Evolutionary conservation across 176 grass and related monocot genomes (phyloP), one percentile per base, ranked within the genome.

Genomic region (Eragrostis nindensis): DNA sequence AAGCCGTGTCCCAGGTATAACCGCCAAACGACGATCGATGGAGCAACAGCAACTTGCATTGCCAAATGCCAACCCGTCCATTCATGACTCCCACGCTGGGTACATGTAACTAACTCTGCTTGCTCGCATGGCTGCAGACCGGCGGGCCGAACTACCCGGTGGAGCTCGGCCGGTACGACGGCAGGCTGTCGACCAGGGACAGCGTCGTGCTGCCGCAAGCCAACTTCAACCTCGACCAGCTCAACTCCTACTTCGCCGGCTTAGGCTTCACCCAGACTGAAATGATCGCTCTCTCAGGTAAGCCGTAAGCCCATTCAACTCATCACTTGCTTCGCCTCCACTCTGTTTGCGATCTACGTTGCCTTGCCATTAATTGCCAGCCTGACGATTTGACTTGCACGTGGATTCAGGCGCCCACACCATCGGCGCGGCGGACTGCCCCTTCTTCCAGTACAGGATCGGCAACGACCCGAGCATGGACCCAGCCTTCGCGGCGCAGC

Each of bases 281-380:
- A 13, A 73, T 90, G 88, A 45, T 90, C 63, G 88, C 84, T 16
- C 88, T 90, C 13, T 86, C 79, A 61, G 88, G n/a, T n/a, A n/a
- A n/a, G n/a, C n/a, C n/a, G n/a, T n/a, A n/a, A n/a, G n/a, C n/a
- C n/a, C n/a, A 52, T 21, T 61, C 48, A n/a, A 41, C 54, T 44
- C 73, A 8, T 6, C 3, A 0, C 1, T 62, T 59, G 12, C 57
- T 77, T 76, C 39, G 4, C 56, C 9, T 36, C 27, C 75, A 78
- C 61, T 39, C 61, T 5, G 11, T 65, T 38, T 66, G 45, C 61
- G 2, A 75, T 21, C 4, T 22, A 68, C 50, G 63, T 56, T 17
- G 11, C 4, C 9, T 67, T 22, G 61, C 4, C 6, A 0, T 26
- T n/a, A n/a, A n/a, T n/a, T 38, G 11, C 19, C 5, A 14, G 57